Evolutionary conservation across 169 alveolate genomes (phyloP).

Genomic region (Cryptosporidium tyzzeri): DNA sequence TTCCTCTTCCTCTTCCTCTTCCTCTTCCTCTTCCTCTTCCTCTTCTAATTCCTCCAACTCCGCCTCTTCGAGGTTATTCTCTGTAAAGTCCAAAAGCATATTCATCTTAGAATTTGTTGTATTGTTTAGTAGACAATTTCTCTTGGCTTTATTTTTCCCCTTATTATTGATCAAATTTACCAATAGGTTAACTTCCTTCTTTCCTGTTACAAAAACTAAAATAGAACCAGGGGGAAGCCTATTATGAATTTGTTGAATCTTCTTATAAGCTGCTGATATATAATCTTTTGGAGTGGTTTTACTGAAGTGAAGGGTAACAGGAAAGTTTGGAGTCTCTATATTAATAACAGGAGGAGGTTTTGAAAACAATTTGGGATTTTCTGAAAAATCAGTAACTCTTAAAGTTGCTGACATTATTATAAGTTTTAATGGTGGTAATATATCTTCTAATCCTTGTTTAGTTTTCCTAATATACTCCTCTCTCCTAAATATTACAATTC

Average conservation of each 20-base stretch:
- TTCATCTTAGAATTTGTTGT: constrained; percentile 25
- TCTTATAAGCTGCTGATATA: constrained; percentile 89
- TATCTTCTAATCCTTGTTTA: constrained; percentile 12
- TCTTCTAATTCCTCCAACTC: constrained; percentile 77
- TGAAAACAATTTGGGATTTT: constrained; percentile 89
- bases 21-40: constrained; percentile 40
- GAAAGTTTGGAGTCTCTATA: constrained; percentile 92
- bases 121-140: not conserved
- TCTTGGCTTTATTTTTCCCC: constrained; percentile 79
- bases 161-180: constrained; percentile 84
- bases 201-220: constrained; percentile 96
- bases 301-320: constrained; percentile 90
- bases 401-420: constrained; percentile 99
- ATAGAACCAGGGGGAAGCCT: constrained; percentile 97
- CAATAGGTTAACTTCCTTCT: constrained; percentile 92
- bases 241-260: constrained; percentile 80
- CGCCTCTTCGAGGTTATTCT: constrained; percentile 78
- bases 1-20: constrained; percentile 25
- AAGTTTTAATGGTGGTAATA: constrained; percentile 89
- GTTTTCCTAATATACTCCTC: constrained; percentile 79
- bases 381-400: constrained; percentile 91
- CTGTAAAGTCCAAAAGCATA: constrained; percentile 76
- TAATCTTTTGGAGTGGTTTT: constrained; percentile 89
- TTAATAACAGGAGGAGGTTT: constrained; percentile 86
- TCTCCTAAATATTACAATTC: constrained; percentile 90